These are phyloP conservation scores for Suillus subalutaceus DNA, from an alignment of 768 basidiomycete species.

Conservation along the genomic window DNA sequence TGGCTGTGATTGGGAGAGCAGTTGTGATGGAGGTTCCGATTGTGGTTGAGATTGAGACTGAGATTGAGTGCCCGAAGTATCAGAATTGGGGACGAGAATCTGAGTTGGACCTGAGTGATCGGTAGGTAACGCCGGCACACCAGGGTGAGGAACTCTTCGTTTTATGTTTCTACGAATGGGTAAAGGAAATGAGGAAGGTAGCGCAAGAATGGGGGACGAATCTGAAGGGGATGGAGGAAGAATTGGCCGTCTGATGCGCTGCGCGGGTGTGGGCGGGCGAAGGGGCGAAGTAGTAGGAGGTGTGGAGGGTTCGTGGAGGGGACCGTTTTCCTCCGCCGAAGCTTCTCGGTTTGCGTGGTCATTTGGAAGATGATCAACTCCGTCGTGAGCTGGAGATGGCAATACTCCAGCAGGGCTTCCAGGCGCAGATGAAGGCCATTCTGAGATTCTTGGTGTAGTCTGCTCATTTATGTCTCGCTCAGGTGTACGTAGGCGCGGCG, in stretches of 20 bases:
- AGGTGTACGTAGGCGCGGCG: conserved; percentile 15
- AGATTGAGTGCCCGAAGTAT: conserved; percentile 44
- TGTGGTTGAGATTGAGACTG: conserved; percentile 39
- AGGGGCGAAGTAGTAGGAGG: conserved; percentile 18
- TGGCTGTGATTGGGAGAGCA: conserved; percentile 10
- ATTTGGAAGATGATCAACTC: conserved; percentile 10
- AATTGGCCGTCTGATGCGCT: conserved; percentile 20
- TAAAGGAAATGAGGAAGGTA: conserved; percentile 15
- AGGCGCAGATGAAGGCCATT: conserved; percentile 31
- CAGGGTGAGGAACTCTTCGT: conserved; percentile 52
- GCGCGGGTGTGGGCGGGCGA: conserved; percentile 33
- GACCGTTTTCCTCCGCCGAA: conserved; percentile 17
- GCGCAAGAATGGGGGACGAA: conserved; percentile 13
- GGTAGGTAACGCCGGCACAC: conserved; percentile 34
- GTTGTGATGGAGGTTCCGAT: conserved; percentile 22
- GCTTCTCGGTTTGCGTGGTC: conserved; percentile 11
- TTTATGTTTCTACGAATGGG: conserved; percentile 31
- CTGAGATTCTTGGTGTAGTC: conserved; percentile 27
- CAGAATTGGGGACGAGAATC: conserved; percentile 60
- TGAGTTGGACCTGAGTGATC: conserved; percentile 39
- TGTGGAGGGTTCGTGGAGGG: conserved; percentile 9
- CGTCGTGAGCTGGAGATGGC: neutral
- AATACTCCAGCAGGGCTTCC: conserved; percentile 19
- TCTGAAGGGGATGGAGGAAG: conserved; percentile 8
- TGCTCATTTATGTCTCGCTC: conserved; percentile 18